phyloP scores from a whole-genome alignment of 208 protist species.

The Acanthamoeba rhysodes region DNA sequence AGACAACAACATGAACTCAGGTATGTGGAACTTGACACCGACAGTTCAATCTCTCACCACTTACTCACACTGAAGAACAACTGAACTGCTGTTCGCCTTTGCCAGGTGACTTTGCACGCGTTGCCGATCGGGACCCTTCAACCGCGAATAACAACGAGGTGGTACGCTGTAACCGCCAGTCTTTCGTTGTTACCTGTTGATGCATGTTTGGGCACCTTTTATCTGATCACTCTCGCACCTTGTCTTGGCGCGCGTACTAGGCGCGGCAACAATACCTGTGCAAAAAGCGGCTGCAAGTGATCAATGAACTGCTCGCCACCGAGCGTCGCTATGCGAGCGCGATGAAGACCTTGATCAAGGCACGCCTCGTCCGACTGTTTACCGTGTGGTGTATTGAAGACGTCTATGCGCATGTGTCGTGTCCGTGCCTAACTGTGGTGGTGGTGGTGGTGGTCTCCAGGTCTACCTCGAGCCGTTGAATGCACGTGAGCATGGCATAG shows the following conservation, averaged over 20 bases:
- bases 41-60: neutral
- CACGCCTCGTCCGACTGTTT: neutral
- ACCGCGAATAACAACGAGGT: no score
- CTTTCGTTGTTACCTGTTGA: neutral
- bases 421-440: no score
- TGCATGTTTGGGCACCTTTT: neutral
- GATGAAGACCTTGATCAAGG: slow-evolving; percentile 34
- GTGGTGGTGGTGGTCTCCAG: neutral
- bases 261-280: neutral
- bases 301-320: slow-evolving; percentile 17
- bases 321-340: neutral
- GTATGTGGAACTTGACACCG: no score
- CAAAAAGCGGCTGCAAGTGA: slow-evolving; percentile 29
- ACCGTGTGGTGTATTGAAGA: neutral
- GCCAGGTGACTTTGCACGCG: no score
- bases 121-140: no score
- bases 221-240: neutral
- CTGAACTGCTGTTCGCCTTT: no score
- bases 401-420: no score
- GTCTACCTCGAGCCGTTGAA: slow-evolving; percentile 53
- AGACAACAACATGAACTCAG: no score
- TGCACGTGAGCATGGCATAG: neutral
- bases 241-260: neutral
- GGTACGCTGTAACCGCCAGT: no score
- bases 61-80: no score